Conservation (phyloP, 1,139 yeast genomes). For the Candida albicans region DNA sequence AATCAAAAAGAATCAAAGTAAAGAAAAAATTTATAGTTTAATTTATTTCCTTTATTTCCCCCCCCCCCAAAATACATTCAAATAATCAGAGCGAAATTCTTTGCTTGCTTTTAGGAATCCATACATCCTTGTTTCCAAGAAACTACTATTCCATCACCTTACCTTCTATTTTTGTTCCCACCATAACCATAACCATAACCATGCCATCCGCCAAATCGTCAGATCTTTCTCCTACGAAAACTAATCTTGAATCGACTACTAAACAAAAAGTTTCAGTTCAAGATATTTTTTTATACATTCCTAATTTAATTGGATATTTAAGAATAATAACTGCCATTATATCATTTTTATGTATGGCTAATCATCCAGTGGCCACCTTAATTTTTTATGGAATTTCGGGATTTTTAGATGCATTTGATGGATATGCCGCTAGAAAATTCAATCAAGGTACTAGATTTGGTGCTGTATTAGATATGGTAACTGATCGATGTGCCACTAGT, state of each 20-base stretch:
- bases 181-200: not conserved
- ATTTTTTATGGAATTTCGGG: constrained; percentile 84
- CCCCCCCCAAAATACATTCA: no score
- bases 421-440: constrained; percentile 87
- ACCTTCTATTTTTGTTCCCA: not conserved
- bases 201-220: constrained; percentile 7
- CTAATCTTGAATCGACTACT: constrained; percentile 1
- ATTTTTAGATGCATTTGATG: constrained; percentile 93
- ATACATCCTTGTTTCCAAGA: no score
- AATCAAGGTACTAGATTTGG: constrained; percentile 93
- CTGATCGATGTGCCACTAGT: constrained; percentile 95
- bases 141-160: not conserved
- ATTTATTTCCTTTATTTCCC: no score
- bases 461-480: constrained; percentile 97
- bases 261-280: constrained; percentile 28
- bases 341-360: constrained; percentile 78
- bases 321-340: constrained; percentile 79
- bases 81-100: no score
- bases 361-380: constrained; percentile 78
- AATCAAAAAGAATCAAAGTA: no score
- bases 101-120: no score
- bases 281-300: constrained; percentile 75
- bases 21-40: no score
- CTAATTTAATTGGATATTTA: constrained; percentile 86
- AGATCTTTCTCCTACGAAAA: constrained; percentile 2